Evolutionary conservation across 306 rosid genomes (phyloP), one percentile per base, ranked within the genome.

Genomic region (Vigna reflexopilosa): DNA sequence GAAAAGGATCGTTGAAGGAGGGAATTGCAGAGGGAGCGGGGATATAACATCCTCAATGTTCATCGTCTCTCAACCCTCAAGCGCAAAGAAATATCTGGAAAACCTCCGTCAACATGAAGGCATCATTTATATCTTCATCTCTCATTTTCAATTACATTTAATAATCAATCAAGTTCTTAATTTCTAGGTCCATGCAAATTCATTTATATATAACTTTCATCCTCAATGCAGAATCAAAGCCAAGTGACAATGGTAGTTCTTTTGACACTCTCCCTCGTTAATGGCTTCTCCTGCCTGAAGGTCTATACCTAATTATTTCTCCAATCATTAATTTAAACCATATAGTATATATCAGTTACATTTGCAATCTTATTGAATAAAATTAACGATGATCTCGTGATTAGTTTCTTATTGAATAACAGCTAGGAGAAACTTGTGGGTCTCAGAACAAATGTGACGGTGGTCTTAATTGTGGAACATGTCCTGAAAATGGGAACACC

Each of bases 391-490:
- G 12, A 30, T 12, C 44, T 12, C 44, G 13, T 62, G 3, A 62
- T 9, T 16, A 36, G 26, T 22, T 62, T 62, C 5, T 38, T 24
- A 6, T 16, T 19, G 71, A 65, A 17, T 40, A 42, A 73, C 84
- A 93, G 97, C 51, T 87, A 14, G 97, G 97, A 78, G 97, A 90
- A 87, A 93, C 92, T 9, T 93, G 97, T 67, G 87, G 84, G 4
- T 48, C 85, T 32, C 81, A 24, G 30, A 34, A 32, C 6, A 78
- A 86, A 32, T 93, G 97, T 59, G 91, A 90, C 56, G 48, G 79
- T 40, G 93, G 97, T 20, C 77, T 90, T 9, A 76, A 52, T 32
- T 93, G 97, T 78, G 67, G 66, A 0, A 80, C 89, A 19, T 93
- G 97, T 80, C 24, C 81, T 11, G 89, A 82, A 9, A 93, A 87